Base-by-base conservation (phyloP, 176 grass and related monocot species). In the Leersia perrieri region DNA sequence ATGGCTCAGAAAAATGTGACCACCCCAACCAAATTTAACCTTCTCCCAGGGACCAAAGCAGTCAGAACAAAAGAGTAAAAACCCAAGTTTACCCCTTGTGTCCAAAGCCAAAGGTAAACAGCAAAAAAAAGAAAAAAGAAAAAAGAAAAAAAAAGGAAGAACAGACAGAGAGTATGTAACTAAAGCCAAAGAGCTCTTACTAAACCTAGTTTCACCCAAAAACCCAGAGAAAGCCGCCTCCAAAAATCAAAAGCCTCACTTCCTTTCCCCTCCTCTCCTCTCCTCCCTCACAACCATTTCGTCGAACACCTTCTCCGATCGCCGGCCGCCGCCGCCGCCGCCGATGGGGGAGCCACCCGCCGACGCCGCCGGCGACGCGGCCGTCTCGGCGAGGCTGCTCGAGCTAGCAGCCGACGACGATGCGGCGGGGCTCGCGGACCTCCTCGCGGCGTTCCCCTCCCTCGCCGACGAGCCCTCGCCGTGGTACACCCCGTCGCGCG, bases 401-500 rank as follows among this genome's bases (percentile, higher is more conserved):
- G 91, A 93, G 74, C 45, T 90, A 3, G 85, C 85, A 55, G 91
- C 91, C 1, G 88, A 90, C 2, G 88, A 88, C 45, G 85, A 93
- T 36, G 63, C 53, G 0, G 57, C 9, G 6, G 74, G 51, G 28
- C 83, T 93, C 70, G 67, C 26, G 36, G 78, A 45, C 9, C 79
- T 84, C 14, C 76, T 90, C 7, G 78, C 82, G 1, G 74, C 73
- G 39, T 77, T 75, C 40, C 82, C 85, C n/a, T 79, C 74, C 9
- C 78, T 82, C 23, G 85, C 75, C 20, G 91, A 93, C 32, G 78
- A 90, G 55, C 74, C 83, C 30, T 73, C 88, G 63, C 76, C 83
- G 44, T 93, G 91, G 91, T 93, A 93, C 81, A 81, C 73, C 45
- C 78, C 75, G 10, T 68, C 41, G 74, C 81, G 88, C 66, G 78